A percentile compares a stretch with the other conserved stretches of the same genome.
These are phyloP conservation scores for Castanea sativa DNA, from an alignment of 306 rosid species.

Conservation along the genomic window DNA sequence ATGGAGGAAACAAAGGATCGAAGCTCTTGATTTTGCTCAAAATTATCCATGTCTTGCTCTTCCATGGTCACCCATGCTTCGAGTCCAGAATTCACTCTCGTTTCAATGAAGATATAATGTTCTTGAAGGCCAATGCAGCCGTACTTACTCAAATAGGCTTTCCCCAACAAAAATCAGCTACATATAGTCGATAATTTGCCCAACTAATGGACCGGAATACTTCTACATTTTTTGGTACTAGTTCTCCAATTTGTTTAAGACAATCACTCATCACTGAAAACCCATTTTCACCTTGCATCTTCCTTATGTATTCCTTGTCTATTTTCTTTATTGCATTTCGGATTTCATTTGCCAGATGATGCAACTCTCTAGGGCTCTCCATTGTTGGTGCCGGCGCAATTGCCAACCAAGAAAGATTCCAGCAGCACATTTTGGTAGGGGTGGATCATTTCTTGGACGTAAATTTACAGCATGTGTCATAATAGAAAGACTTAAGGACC, in stretches of 20 bases:
- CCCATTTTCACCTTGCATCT: constrained; percentile 12
- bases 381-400: neutral
- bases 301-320: neutral
- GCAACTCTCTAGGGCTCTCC: neutral
- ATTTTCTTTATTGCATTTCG: constrained; percentile 14
- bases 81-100: neutral
- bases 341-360: constrained; percentile 18
- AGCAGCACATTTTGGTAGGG: constrained; percentile 15
- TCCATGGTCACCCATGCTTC: neutral
- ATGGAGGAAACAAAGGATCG: neutral
- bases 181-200: constrained; percentile 28
- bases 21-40: neutral
- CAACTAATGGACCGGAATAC: constrained; percentile 26
- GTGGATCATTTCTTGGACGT: constrained; percentile 24
- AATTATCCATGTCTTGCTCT: neutral
- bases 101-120: neutral
- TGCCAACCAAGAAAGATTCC: constrained; percentile 38
- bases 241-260: neutral
- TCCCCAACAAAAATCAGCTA: constrained; percentile 42
- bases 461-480: constrained; percentile 35
- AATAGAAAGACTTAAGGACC: constrained; percentile 16
- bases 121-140: neutral
- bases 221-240: constrained; percentile 4
- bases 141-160: constrained; percentile 34
- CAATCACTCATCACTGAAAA: neutral